These are phyloP conservation scores for Sugiyamaella castrensis DNA, from an alignment of 1,139 yeast species.

Conservation along the genomic window DNA sequence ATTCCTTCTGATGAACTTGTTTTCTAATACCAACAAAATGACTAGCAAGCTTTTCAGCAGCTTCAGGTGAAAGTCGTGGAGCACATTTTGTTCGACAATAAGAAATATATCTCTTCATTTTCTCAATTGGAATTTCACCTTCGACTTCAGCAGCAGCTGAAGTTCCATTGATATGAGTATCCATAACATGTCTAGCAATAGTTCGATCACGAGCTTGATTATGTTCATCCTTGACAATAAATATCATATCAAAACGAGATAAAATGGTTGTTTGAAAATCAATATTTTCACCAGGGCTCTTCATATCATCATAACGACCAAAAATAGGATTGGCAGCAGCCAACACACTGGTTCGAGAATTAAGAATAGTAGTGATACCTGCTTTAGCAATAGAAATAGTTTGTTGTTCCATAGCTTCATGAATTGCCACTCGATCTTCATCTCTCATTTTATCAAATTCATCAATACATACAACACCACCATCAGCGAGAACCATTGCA, in stretches of 20 bases:
- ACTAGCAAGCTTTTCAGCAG: constrained; percentile 88
- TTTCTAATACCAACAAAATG: constrained; percentile 91
- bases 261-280: constrained; percentile 96
- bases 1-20: constrained; percentile 76
- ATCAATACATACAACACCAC: constrained; percentile 98
- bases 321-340: constrained; percentile 98
- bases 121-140: constrained; percentile 86
- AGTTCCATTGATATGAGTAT: constrained; percentile 81
- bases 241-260: constrained; percentile 98
- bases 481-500: constrained; percentile 98
- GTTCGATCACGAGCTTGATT: constrained; percentile 80
- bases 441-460: constrained; percentile 99
- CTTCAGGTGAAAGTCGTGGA: constrained; percentile 85
- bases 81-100: constrained; percentile 90
- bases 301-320: constrained; percentile 94
- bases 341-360: constrained; percentile 91
- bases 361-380: constrained; percentile 93
- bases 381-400: constrained; percentile 99
- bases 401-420: constrained; percentile 99
- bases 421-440: constrained; percentile 97
- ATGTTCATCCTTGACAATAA: constrained; percentile 94
- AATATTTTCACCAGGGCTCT: constrained; percentile 95
- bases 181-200: constrained; percentile 93
- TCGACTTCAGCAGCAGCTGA: constrained; percentile 54
- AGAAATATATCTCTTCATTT: constrained; percentile 88